Conservation (phyloP, 805 yeast genomes). For the Starmerella roubikii region DNA sequence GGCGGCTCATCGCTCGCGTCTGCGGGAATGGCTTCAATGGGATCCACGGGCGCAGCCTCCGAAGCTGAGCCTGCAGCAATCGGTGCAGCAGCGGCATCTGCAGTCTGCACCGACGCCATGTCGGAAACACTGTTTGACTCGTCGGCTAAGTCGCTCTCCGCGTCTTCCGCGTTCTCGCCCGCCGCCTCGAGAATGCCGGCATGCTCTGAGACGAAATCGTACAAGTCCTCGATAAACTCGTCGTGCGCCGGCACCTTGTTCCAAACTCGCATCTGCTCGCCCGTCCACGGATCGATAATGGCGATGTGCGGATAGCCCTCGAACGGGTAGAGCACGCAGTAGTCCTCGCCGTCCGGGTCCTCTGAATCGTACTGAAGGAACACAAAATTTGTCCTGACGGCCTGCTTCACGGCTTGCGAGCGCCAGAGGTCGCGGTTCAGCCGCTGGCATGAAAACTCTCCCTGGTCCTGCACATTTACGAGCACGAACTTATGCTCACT, state of each 20-base stretch:
- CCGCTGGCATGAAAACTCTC: constrained; percentile 79
- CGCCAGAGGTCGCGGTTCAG: constrained; percentile 93
- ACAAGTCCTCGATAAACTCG: constrained; percentile 52
- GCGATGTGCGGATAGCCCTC: constrained; percentile 72
- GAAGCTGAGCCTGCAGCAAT: neutral
- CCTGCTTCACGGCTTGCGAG: constrained; percentile 44
- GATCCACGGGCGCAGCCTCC: constrained; percentile 1
- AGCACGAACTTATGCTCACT: constrained; percentile 63
- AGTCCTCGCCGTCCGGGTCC: constrained; percentile 59
- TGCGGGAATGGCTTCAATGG: constrained; percentile 39
- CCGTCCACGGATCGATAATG: constrained; percentile 87
- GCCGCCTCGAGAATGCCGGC: no score
- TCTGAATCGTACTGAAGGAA: constrained; percentile 78
- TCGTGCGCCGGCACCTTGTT: constrained; percentile 44
- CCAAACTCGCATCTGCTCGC: constrained; percentile 77
- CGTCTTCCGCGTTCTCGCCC: constrained; percentile 1
- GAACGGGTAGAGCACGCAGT: constrained; percentile 59
- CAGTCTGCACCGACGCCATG: neutral
- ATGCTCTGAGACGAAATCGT: constrained; percentile 44
- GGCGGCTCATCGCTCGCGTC: constrained; percentile 51
- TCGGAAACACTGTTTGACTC: constrained; percentile 1
- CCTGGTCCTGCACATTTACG: constrained; percentile 72
- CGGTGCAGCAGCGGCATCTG: neutral
- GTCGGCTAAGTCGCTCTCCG: neutral
- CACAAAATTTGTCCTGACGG: constrained; percentile 54